Base-by-base conservation (phyloP, 2,329 filamentous ascomycete species). In the Dryadomyces sulphureus region DNA sequence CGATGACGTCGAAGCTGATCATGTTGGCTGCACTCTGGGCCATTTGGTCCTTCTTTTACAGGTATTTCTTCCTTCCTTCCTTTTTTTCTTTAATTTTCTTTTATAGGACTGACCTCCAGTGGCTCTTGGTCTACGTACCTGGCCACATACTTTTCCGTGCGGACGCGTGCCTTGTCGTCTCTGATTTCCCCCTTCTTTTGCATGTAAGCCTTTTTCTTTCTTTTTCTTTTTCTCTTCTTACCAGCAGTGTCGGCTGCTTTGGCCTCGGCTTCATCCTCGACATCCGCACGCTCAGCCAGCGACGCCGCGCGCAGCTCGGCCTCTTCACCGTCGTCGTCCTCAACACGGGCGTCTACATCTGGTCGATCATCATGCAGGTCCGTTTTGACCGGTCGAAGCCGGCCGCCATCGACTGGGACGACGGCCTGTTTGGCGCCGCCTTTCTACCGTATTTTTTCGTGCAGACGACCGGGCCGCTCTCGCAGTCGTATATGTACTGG, bases 361-460 rank as follows among this genome's bases (percentile, higher is more conserved):
- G 67, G 67, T 68, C 66, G 1, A 68, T 69, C 44, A 56, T 67
- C 19, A 69, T 70, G 62, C 65, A 70, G 50, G 56, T 55, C 8
- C 55, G 54, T 19, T 70, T 70, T 50, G 60, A 65, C 30, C 48
- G 36, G 27, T 44, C 58, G 3, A 52, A 59, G 38, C 67, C 67
- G 0, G 65, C 65, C 2, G 57, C 63, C 12, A 68, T 70, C 21
- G 67, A 69, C 46, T 70, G 66, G 67, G 60, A 66, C 17, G 64
- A 68, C 5, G 48, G 52, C 1, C 56, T 64, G 0, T 70, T 68
- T 45, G 56, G 66, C 4, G 54, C 56, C 3, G 60, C 65, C 0
- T 69, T 69, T 51, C 54, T 70, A 22, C 67, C 66, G 1, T 69
- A 69, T 49, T 70, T 70, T 54, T 68, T 70, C 49, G 62, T 69